Base-by-base conservation (phyloP, 768 basidiomycete genomes). In the Hydnum rufescens region DNA sequence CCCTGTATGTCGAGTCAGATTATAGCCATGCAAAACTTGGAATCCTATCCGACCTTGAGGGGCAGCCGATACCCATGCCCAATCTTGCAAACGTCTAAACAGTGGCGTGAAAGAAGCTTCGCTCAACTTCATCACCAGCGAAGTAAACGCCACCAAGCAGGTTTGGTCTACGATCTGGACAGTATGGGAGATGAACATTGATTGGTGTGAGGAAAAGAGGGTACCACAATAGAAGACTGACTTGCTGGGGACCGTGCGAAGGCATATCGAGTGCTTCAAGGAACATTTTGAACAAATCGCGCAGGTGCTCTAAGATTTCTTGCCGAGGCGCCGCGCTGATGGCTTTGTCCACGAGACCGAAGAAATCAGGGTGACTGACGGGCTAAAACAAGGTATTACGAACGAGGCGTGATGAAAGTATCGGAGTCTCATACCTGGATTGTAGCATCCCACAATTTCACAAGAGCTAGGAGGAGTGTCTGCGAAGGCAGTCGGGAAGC, bases 41-140 rank as follows among this genome's bases (percentile, higher is more conserved):
- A 26, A 13, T 26, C 8, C 44, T 6, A 50, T 34, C 49, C 16
- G 5, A 50, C 49, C 32, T 50, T 28, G 16, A 30, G 1, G 30
- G 25, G 6, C 28, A 13, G 59, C 73, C 53, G 70, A 68, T 1
- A 71, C 73, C 59, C 90, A 90, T 0, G 89, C 89, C 95, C 95
- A 99, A 62, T 99, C 95, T 60, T 86, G 89, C 53, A 92, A 64
- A 51, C 80, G 78, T 52, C 89, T 78, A 74, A 96, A 93, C 16
- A 96, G 68, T 0, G 93, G 90, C 56, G 78, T 75, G 77, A 99
- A 97, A 0, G 81, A 74, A 0, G 77, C 76, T 59, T 97, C 95
- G 60, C 92, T 95, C 51, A 99, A 70, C 65, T 96, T 96, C 51
- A 87, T 76, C 6, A 90, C 84, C 5, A 96, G 68, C 63, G 93